Evolutionary conservation across 768 basidiomycete genomes (phyloP).

Genomic region (Leccinum truebloodii): DNA sequence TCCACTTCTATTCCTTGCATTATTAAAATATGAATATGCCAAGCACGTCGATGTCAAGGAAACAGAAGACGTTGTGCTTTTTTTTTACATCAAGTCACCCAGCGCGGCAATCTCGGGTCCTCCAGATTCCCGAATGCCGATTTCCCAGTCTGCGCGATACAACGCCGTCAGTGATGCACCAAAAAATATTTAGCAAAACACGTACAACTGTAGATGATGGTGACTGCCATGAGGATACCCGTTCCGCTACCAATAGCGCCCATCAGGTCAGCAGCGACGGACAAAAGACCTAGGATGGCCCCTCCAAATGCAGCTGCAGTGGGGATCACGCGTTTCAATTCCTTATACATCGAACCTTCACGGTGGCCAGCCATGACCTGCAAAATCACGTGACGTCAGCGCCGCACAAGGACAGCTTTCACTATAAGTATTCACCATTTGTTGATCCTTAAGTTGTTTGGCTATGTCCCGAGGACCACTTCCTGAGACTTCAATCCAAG

Average conservation of each 20-base stretch:
- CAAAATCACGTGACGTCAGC: not conserved
- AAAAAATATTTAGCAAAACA: not conserved
- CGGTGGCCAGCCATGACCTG: conserved; percentile 87
- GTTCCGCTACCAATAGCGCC: conserved; percentile 96
- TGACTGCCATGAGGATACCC: conserved; percentile 96
- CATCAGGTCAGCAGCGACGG: conserved; percentile 90
- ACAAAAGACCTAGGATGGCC: conserved; percentile 90
- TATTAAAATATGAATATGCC: conserved; percentile 3
- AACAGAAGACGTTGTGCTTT: not conserved
- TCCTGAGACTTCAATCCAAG: conserved; percentile 99
- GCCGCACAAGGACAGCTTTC: not conserved
- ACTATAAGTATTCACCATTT: conserved; percentile 62
- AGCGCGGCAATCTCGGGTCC: conserved; percentile 83
- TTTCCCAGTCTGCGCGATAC: conserved; percentile 77
- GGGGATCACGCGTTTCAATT: conserved; percentile 96
- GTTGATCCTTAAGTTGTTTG: conserved; percentile 97
- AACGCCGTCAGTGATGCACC: not conserved
- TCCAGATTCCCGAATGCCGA: conserved; percentile 77
- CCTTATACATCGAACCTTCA: conserved; percentile 99
- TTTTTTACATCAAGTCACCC: conserved; percentile 67
- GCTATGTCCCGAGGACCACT: conserved; percentile 95
- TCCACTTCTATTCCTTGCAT: not conserved
- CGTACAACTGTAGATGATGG: conserved; percentile 86
- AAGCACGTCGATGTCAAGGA: conserved; percentile 2
- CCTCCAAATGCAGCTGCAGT: conserved; percentile 98